A percentile compares a stretch with the other conserved stretches of the same genome.
Conservation (phyloP, 2,329 filamentous ascomycete genomes). For the Pseudogymnoascus sp. region DNA sequence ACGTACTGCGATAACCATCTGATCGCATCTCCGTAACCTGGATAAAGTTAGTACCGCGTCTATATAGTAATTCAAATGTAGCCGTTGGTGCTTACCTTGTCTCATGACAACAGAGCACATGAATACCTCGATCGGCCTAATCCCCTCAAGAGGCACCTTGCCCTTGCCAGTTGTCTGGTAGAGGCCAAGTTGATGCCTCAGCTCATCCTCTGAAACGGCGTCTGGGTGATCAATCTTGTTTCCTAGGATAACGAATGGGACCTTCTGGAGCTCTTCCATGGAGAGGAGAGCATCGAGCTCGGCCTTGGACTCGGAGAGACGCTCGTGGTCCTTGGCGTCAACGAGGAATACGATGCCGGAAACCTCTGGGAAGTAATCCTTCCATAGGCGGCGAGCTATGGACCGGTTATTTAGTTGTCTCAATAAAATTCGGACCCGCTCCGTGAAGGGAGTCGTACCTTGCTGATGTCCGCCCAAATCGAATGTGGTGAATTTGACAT, state of each 20-base stretch:
- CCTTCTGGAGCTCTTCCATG: slow-evolving; percentile 95
- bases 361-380: slow-evolving; percentile 94
- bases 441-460: slow-evolving; percentile 42
- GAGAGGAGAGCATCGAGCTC: slow-evolving; percentile 91
- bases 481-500: slow-evolving; percentile 90
- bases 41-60: slow-evolving; percentile 19
- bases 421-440: background rate
- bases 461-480: slow-evolving; percentile 91
- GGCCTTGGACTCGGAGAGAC: slow-evolving; percentile 87
- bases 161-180: slow-evolving; percentile 97
- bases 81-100: slow-evolving; percentile 53
- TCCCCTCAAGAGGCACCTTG: slow-evolving; percentile 85
- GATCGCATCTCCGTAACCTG: slow-evolving; percentile 80
- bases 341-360: slow-evolving; percentile 96
- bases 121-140: slow-evolving; percentile 92
- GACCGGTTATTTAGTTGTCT: background rate
- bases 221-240: slow-evolving; percentile 99
- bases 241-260: slow-evolving; percentile 89
- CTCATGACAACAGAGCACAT: slow-evolving; percentile 99
- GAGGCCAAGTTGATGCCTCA: slow-evolving; percentile 82
- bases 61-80: background rate
- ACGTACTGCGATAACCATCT: slow-evolving; percentile 91
- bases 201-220: slow-evolving; percentile 89
- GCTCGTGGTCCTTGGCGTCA: slow-evolving; percentile 94
- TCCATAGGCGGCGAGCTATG: slow-evolving; percentile 82